Evolutionary conservation across 345 rosid genomes (phyloP), one percentile per base, ranked within the genome.

Genomic region (Brassica rapa): DNA sequence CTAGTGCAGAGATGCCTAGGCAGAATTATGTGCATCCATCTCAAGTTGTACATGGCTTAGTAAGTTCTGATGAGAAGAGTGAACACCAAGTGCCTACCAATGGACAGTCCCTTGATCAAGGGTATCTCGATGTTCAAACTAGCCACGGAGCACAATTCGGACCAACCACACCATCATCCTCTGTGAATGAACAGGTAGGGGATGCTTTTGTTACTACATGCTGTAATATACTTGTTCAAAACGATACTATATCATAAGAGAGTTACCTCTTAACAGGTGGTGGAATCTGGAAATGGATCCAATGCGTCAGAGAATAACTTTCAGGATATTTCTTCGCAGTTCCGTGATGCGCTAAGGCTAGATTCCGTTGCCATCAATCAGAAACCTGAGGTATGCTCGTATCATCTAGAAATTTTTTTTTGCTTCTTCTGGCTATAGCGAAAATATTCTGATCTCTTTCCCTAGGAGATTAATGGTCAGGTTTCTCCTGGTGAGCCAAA

Each of bases 251-350:
- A 21, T 19, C 3, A 5, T 32, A 32, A 61, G 14, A 68, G 77
- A 77, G 30, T n/a, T 33, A 25, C 37, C 68, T 2, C 43, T 76
- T 71, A 12, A 29, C 91, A 94, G 97, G 91, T 74, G 70, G 77
- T 75, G 56, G 93, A 88, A 70, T 76, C 94, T 37, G 79, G 80
- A 64, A 87, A 87, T 75, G 84, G 75, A 51, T 73, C 81, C 16
- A 71, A 86, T 59, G 82, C 83, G 15, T 63, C 87, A 39, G 91
- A 90, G 76, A 89, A 86, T 77, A 85, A 72, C 82, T 69, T 85
- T 70, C 86, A 84, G 68, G 91, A 87, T 76, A 83, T 70, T 78
- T 86, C 99, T 83, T 88, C 89, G 62, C 93, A 90, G 41, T 91
- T 93, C 82, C 86, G 55, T 49, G 89, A 86, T 66, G 84, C 85